A percentile compares a stretch with the other conserved stretches of the same genome.
These are phyloP conservation scores for Berberis thunbergii DNA, from an alignment of 164 flowering plant species.

Conservation along the genomic window DNA sequence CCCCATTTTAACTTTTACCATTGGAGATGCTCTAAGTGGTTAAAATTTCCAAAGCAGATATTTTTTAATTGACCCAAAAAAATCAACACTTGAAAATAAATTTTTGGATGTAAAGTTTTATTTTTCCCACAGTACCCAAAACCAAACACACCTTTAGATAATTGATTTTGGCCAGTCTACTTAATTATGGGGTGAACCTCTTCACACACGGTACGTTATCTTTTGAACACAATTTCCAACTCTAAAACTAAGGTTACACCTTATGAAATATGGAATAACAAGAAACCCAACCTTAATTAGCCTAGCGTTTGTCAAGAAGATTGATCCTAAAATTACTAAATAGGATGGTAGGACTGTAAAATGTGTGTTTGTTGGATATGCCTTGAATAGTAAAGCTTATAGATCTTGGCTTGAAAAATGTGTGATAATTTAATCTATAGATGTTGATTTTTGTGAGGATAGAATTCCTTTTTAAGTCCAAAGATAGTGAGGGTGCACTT, in stretches of 20 bases:
- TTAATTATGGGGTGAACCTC: neutral
- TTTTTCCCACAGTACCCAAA: too few species aligned
- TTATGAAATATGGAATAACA: neutral
- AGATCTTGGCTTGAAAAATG: neutral
- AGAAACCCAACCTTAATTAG: neutral
- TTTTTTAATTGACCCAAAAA: too few species aligned
- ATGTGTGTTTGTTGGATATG: constrained; percentile 5
- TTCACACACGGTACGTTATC: neutral
- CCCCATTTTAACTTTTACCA: too few species aligned
- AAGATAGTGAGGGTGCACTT: neutral
- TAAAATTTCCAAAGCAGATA: too few species aligned
- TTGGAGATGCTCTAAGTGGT: too few species aligned
- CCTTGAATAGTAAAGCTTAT: neutral
- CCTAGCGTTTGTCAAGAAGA: neutral
- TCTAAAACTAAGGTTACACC: neutral
- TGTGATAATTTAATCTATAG: constrained; percentile 2
- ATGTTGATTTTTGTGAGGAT: constrained; percentile 2
- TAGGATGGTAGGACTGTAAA: neutral
- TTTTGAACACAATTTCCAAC: neutral
- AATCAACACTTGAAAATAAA: too few species aligned
- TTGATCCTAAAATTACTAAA: neutral
- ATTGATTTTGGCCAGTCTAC: neutral
- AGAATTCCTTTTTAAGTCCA: neutral
- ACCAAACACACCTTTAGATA: neutral
- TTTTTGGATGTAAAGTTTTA: too few species aligned